Evolutionary conservation across 768 basidiomycete genomes (phyloP), one percentile per base, ranked within the genome.

Genomic region (Pilatotrama ljubarskyi): DNA sequence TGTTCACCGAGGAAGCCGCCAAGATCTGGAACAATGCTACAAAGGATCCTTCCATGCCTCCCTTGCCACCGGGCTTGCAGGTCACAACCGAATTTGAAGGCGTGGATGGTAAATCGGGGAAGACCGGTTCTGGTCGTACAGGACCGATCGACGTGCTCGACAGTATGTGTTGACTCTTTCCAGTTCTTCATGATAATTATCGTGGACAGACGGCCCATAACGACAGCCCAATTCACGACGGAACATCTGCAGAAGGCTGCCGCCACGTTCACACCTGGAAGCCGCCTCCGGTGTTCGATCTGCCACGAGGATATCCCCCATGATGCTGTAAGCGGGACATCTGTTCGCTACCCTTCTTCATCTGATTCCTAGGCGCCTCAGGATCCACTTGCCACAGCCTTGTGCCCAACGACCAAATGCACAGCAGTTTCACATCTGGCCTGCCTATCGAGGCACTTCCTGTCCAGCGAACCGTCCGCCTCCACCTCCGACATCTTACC

Each of bases 1-100:
- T 93, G 6, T 94, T 93, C 72, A 85, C 86, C 1, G 73, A 79
- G 41, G 82, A 86, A 55, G 87, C 86, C 13, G 76, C 78, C 18
- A 78, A 78, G 55, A 69, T 71, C 5, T 91, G 90, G 87, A 65
- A 77, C 14, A 70, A 69, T 14, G 74, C 78, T 10, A 58, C 64
- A 4, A 54, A 51, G 38, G 49, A 69, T 8, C 50, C 44, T 20
- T 47, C 53, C 14, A 56, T 69, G 20, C 69, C 77, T 3, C 75
- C 77, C 6, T 75, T 85, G 42, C 87, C 87, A 13, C 72, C 62
- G 20, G 84, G 85, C 0, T 83, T 87, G 58, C 80, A 76, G 4
- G 79, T 67, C 43, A 65, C 72, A 5, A 64, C 80, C 10, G 88
- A 90, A 68, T 68, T 87, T 10, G 88, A 89, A 71, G 88, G 88